Evolutionary conservation across 2,329 filamentous ascomycete species (phyloP).

Genomic region (Diaporthe citri): DNA sequence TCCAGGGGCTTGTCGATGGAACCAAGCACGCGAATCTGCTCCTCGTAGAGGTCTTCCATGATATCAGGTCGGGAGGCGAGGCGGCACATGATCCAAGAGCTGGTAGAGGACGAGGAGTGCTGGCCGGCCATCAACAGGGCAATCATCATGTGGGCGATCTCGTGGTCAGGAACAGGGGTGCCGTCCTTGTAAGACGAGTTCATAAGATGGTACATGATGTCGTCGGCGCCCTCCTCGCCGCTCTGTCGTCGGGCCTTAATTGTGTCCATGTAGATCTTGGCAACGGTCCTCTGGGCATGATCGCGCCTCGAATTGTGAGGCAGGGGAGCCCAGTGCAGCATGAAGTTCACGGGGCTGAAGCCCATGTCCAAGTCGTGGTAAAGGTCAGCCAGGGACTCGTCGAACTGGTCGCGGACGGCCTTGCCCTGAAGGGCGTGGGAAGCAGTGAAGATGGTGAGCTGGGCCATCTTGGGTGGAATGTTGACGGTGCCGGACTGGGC

Average conservation of each 20-base stretch:
- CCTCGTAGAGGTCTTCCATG: conserved; percentile 77
- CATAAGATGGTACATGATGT: conserved; percentile 89
- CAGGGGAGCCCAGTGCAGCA: conserved; percentile 82
- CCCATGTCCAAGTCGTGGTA: conserved; percentile 87
- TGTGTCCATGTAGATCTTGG: conserved; percentile 80
- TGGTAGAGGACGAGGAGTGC: conserved; percentile 83
- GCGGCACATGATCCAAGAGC: conserved; percentile 81
- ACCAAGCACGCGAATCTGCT: conserved; percentile 82
- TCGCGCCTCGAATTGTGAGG: conserved; percentile 82
- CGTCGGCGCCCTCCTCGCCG: conserved; percentile 60
- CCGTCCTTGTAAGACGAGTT: conserved; percentile 82
- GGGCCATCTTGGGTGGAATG: conserved; percentile 75
- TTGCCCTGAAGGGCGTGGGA: conserved; percentile 80
- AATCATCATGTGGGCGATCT: conserved; percentile 90
- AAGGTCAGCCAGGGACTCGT: conserved; percentile 78
- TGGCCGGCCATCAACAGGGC: conserved; percentile 87
- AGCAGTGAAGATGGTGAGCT: conserved; percentile 87
- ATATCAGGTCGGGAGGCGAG: conserved; percentile 79
- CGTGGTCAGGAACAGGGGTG: conserved; percentile 75
- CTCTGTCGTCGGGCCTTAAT: conserved; percentile 71
- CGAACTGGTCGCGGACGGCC: conserved; percentile 79
- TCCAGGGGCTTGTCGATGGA: conserved; percentile 79
- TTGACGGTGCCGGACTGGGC: conserved; percentile 72
- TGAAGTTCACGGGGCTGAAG: conserved; percentile 85
- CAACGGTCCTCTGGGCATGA: conserved; percentile 79